Conservation (phyloP, 768 basidiomycete genomes). For the Mycena latifolia region DNA sequence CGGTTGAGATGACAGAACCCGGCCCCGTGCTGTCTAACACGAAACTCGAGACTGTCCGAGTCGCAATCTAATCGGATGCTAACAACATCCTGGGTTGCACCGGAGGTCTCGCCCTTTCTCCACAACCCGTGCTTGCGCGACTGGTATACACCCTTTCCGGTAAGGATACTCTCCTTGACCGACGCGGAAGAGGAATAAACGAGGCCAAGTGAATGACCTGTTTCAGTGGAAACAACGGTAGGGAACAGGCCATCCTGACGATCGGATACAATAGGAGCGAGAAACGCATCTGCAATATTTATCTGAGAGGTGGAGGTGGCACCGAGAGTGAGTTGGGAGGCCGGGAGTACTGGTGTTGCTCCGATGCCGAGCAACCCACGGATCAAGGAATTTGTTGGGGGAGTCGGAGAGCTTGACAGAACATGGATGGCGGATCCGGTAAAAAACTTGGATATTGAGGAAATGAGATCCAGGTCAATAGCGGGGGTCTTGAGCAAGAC, state of each 20-base stretch:
- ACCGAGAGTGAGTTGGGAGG: slow-evolving; percentile 73
- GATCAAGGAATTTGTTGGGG: slow-evolving; percentile 72
- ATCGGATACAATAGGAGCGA: slow-evolving; percentile 86
- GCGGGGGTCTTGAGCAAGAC: slow-evolving; percentile 83
- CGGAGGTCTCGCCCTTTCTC: slow-evolving; percentile 97
- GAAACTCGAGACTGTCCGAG: slow-evolving; percentile 91
- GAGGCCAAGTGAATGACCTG: slow-evolving; percentile 86
- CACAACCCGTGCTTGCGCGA: slow-evolving; percentile 96
- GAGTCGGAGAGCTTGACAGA: slow-evolving; percentile 58
- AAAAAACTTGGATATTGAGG: slow-evolving; percentile 84
- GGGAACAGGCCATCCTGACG: slow-evolving; percentile 94
- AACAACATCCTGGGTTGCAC: slow-evolving; percentile 90
- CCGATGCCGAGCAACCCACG: slow-evolving; percentile 69
- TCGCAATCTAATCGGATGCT: slow-evolving; percentile 93
- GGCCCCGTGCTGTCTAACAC: slow-evolving; percentile 87
- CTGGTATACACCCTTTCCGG: slow-evolving; percentile 95
- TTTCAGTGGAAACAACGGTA: slow-evolving; percentile 88
- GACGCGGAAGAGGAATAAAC: slow-evolving; percentile 95
- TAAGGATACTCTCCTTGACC: slow-evolving; percentile 85
- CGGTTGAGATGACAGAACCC: slow-evolving; percentile 96
- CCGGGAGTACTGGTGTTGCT: slow-evolving; percentile 79
- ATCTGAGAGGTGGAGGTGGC: slow-evolving; percentile 68
- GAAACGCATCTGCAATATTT: slow-evolving; percentile 87
- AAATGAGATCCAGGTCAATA: slow-evolving; percentile 80
- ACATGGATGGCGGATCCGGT: slow-evolving; percentile 73